Conservation (phyloP, 2,329 filamentous ascomycete genomes). For the Alternaria infectoria region DNA sequence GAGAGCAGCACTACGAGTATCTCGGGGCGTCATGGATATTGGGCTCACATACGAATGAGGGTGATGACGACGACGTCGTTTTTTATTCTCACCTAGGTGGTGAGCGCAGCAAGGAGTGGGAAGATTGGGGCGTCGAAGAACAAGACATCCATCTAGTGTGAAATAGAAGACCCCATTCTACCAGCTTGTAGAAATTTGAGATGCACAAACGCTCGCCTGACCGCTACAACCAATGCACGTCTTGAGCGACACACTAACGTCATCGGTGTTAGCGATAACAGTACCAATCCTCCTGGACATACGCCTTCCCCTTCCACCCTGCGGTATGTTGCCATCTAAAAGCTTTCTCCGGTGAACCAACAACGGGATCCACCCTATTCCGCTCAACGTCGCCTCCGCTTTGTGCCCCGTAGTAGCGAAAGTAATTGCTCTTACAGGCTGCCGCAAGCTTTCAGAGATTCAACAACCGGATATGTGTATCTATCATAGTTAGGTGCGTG, state of each 20-base stretch:
- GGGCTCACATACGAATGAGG: neutral
- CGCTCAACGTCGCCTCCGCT: no score
- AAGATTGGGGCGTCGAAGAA: slow-evolving; percentile 10
- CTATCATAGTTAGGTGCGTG: no score
- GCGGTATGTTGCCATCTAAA: neutral
- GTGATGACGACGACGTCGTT: no score
- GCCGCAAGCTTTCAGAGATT: no score
- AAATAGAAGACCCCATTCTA: neutral
- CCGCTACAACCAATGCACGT: neutral
- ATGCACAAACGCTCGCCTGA: neutral
- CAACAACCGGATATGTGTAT: no score
- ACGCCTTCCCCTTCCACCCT: neutral
- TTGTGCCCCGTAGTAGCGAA: no score
- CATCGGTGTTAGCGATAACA: neutral
- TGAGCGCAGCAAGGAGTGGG: slow-evolving; percentile 15
- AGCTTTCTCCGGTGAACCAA: neutral
- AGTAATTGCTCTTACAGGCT: no score
- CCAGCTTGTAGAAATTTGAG: neutral
- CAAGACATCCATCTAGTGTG: slow-evolving; percentile 1
- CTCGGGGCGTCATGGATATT: neutral
- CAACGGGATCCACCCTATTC: neutral
- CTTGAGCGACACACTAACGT: neutral
- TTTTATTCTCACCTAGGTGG: no score
- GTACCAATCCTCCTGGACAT: neutral
- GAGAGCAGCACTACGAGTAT: neutral